phyloP scores from a whole-genome alignment of 2,329 filamentous ascomycete species.

The Dactylellina cionopaga region DNA sequence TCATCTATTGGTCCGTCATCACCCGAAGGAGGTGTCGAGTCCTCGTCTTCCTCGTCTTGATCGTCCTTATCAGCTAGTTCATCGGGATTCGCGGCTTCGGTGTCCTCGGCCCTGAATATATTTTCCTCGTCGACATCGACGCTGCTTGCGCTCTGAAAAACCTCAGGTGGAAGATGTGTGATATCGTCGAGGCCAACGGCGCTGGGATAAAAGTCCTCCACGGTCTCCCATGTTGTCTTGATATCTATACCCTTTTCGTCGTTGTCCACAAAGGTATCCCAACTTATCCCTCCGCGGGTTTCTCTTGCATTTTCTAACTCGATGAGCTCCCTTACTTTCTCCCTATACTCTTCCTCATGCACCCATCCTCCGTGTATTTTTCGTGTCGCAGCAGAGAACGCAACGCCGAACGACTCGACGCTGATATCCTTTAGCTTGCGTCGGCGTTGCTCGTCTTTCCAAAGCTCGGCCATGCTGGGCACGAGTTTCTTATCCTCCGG shows the following conservation, averaged over 20 bases:
- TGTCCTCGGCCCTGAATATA: slow-evolving; percentile 20
- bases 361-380: slow-evolving; percentile 86
- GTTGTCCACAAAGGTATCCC: slow-evolving; percentile 73
- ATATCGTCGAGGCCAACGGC: slow-evolving; percentile 1
- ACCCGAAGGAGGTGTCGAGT: slow-evolving; percentile 60
- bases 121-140: slow-evolving; percentile 72
- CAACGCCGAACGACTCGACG: slow-evolving; percentile 76
- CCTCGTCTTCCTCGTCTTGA: slow-evolving; percentile 61
- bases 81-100: slow-evolving; percentile 60
- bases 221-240: slow-evolving; percentile 82
- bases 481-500: slow-evolving; percentile 80
- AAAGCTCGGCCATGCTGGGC: slow-evolving; percentile 90
- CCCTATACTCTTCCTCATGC: slow-evolving; percentile 83
- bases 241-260: slow-evolving; percentile 68
- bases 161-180: slow-evolving; percentile 1
- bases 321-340: slow-evolving; percentile 72
- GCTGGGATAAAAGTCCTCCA: slow-evolving; percentile 80
- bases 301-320: slow-evolving; percentile 70
- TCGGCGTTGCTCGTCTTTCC: slow-evolving; percentile 86
- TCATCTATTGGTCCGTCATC: slow-evolving; percentile 61
- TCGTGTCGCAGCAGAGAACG: slow-evolving; percentile 86
- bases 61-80: slow-evolving; percentile 67
- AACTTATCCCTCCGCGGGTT: slow-evolving; percentile 65
- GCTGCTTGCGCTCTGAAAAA: slow-evolving; percentile 24
- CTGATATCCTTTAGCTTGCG: slow-evolving; percentile 75